A percentile compares a stretch with the other conserved stretches of the same genome.
Evolutionary conservation across 768 basidiomycete genomes (phyloP).

Genomic region (Chiua virens): DNA sequence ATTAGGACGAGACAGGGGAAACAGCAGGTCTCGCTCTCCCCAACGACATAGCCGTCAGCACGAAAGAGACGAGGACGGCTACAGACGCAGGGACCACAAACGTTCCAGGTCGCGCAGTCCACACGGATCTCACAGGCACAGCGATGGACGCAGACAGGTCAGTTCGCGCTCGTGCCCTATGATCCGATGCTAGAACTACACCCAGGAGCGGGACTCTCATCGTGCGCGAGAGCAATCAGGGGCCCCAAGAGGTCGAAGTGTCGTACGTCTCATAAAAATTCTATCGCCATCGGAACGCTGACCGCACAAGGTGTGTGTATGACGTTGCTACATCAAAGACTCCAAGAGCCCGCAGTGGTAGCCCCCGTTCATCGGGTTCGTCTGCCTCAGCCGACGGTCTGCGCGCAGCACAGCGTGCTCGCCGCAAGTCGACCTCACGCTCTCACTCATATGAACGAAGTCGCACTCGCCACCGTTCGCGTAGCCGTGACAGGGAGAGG

Average conservation of each 20-base stretch:
- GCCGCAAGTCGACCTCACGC: slow-evolving; percentile 19
- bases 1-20: slow-evolving; percentile 19
- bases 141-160: slow-evolving; percentile 8
- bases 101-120: slow-evolving; percentile 28
- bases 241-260: slow-evolving; percentile 23
- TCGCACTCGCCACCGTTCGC: slow-evolving; percentile 15
- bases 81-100: slow-evolving; percentile 5
- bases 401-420: slow-evolving; percentile 14
- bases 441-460: slow-evolving; percentile 21
- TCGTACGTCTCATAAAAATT: slow-evolving; percentile 24
- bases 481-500: slow-evolving; percentile 25
- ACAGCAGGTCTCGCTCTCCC: slow-evolving; percentile 29
- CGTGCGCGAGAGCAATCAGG: slow-evolving; percentile 2
- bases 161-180: background rate
- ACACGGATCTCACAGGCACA: slow-evolving; percentile 1
- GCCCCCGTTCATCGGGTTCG: slow-evolving; percentile 19
- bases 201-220: slow-evolving; percentile 11
- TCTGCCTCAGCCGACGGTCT: slow-evolving; percentile 15
- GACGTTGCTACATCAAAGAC: slow-evolving; percentile 19
- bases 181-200: background rate
- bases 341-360: slow-evolving; percentile 15
- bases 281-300: slow-evolving; percentile 5
- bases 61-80: slow-evolving; percentile 10
- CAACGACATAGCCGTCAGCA: slow-evolving; percentile 4
- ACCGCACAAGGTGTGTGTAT: slow-evolving; percentile 27